A percentile compares a stretch with the other conserved stretches of the same genome.
Evolutionary conservation across 2,329 filamentous ascomycete species (phyloP).

Genomic region (Scedosporium boydii): DNA sequence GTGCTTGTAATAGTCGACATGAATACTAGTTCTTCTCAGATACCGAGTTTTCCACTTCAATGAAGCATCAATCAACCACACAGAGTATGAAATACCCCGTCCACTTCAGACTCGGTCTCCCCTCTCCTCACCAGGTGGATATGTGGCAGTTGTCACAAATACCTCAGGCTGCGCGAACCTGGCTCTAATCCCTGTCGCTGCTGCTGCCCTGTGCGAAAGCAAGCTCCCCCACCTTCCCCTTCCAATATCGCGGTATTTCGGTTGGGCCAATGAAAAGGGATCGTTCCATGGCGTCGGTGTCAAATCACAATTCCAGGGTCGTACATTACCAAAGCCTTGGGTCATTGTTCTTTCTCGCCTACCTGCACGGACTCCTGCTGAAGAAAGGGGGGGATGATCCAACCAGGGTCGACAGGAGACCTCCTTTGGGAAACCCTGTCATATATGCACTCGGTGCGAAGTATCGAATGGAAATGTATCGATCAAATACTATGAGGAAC

Average conservation of each 20-base stretch:
- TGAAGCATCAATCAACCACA: neutral
- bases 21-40: too few species aligned
- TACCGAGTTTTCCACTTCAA: too few species aligned
- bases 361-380: neutral
- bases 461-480: too few species aligned
- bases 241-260: neutral
- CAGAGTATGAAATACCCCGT: neutral
- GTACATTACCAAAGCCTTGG: neutral
- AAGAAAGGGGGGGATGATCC: neutral
- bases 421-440: neutral
- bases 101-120: neutral
- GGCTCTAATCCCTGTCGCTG: neutral
- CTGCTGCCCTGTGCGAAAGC: neutral
- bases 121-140: neutral
- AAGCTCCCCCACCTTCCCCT: neutral
- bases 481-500: too few species aligned
- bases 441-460: too few species aligned
- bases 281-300: neutral
- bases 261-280: neutral
- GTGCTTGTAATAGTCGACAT: too few species aligned
- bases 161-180: neutral
- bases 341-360: neutral
- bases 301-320: neutral
- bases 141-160: neutral
- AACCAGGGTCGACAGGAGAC: neutral